These are phyloP conservation scores for Meyerozyma guilliermondii DNA, from an alignment of 1,139 yeast species.

Conservation along the genomic window DNA sequence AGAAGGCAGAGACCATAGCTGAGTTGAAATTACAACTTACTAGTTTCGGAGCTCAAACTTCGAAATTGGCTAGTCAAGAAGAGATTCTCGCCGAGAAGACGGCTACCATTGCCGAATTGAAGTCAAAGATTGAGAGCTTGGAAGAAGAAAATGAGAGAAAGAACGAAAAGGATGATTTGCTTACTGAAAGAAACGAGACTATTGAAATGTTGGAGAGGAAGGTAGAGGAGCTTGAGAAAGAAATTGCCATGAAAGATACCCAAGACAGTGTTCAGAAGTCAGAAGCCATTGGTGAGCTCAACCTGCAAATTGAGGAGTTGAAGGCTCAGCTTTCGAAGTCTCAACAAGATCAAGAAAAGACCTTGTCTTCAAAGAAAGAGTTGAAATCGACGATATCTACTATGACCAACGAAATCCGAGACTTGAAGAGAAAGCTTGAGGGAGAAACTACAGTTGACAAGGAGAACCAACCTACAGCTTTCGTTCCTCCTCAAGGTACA, in stretches of 20 bases:
- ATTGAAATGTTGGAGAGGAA: neutral
- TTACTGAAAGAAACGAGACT: neutral
- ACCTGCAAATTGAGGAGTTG: neutral
- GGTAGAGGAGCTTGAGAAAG: neutral
- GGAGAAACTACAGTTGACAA: neutral
- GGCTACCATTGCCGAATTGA: neutral
- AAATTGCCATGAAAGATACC: neutral
- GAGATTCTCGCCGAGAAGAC: neutral
- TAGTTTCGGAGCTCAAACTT: neutral
- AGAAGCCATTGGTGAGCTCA: neutral
- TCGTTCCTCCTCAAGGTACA: neutral
- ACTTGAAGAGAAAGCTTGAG: neutral
- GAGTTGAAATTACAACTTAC: neutral
- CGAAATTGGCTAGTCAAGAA: neutral
- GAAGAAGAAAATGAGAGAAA: neutral
- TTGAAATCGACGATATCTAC: neutral
- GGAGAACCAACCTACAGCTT: neutral
- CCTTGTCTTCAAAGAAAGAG: neutral
- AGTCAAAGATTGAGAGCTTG: neutral
- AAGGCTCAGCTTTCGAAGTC: neutral
- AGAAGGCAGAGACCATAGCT: neutral
- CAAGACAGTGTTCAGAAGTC: neutral
- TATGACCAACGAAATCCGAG: neutral
- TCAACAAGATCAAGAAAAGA: neutral
- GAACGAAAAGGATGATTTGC: neutral